Conservation (phyloP, 164 flowering plant genomes). For the Akebia trifoliata region DNA sequence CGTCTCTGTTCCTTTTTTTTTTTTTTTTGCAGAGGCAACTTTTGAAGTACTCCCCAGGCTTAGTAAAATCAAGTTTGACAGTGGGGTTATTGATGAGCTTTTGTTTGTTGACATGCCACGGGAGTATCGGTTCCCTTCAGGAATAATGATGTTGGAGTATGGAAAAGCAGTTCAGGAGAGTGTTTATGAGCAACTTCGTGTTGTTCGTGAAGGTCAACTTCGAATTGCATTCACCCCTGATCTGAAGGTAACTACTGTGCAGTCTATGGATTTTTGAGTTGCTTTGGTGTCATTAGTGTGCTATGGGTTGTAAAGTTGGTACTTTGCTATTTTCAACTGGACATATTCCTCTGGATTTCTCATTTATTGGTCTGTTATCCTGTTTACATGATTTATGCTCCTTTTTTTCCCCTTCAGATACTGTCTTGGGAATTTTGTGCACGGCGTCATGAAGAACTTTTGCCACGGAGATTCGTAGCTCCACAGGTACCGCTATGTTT, state of each 20-base stretch:
- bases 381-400: not conserved
- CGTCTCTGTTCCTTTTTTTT: not conserved
- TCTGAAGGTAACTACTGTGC: constrained; percentile 53
- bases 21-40: constrained; percentile 68
- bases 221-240: constrained; percentile 79
- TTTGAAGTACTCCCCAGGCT: constrained; percentile 97
- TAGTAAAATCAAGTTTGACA: constrained; percentile 85
- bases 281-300: not conserved
- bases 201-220: constrained; percentile 94
- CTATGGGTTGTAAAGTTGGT: not conserved
- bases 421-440: constrained; percentile 97
- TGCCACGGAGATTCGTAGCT: constrained; percentile 78
- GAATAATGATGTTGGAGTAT: constrained; percentile 88
- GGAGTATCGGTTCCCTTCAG: constrained; percentile 70
- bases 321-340: not conserved
- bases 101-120: constrained; percentile 83
- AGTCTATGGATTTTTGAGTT: not conserved
- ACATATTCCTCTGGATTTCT: not conserved
- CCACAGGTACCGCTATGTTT: constrained; percentile 62
- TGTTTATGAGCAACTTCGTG: constrained; percentile 91
- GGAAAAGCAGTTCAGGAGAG: constrained; percentile 95
- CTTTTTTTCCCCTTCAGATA: constrained; percentile 39
- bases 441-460: constrained; percentile 90
- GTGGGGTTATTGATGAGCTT: constrained; percentile 95
- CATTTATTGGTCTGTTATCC: not conserved